Evolutionary conservation across 2,329 filamentous ascomycete species (phyloP).

Genomic region (Lasiodiplodia citricola): DNA sequence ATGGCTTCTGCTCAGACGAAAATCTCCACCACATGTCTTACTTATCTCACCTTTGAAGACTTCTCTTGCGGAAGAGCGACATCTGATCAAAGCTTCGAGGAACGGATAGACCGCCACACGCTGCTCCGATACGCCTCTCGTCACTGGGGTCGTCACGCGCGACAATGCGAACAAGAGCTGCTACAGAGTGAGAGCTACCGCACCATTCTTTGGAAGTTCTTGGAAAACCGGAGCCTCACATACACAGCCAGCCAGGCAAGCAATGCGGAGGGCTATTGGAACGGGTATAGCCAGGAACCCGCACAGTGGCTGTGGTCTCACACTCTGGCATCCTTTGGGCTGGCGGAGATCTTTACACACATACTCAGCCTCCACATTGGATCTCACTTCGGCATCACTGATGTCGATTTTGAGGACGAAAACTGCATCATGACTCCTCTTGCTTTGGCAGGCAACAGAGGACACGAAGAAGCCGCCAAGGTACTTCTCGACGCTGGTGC

Average conservation of each 20-base stretch:
- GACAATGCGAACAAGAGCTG: neutral
- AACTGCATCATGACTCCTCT: neutral
- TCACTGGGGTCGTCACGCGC: neutral
- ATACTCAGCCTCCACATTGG: neutral
- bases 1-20: neutral
- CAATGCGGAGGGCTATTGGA: neutral
- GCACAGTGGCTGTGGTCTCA: neutral
- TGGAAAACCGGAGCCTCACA: neutral
- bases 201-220: neutral
- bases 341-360: neutral
- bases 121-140: neutral
- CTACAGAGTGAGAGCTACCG: neutral
- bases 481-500: neutral
- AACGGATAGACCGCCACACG: neutral
- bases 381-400: neutral
- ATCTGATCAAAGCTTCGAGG: neutral
- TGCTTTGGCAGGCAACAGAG: neutral
- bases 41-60: neutral
- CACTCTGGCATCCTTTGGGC: neutral
- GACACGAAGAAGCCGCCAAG: neutral
- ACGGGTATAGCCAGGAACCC: neutral
- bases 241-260: neutral
- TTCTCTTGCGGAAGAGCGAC: neutral
- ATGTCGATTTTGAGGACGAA: neutral
- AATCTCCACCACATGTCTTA: neutral